Evolutionary conservation across 2,329 filamentous ascomycete genomes (phyloP).

Genomic region (Nemania diffusa): DNA sequence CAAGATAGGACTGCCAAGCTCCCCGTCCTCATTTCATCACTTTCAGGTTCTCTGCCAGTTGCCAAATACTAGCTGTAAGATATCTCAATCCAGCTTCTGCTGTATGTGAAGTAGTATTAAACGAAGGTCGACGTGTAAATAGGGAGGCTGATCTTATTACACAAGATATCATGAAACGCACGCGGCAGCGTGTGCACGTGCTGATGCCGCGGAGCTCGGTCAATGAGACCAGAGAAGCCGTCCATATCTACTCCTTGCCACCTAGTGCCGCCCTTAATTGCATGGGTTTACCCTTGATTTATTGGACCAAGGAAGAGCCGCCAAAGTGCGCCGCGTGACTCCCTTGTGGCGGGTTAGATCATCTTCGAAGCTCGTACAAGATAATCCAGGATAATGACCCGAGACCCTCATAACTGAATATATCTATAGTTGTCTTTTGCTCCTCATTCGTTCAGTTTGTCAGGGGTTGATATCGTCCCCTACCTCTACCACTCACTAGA

Average conservation of each 20-base stretch:
- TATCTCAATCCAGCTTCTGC: background rate
- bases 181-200: slow-evolving; percentile 10
- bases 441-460: slow-evolving; percentile 10
- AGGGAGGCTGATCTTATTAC: background rate
- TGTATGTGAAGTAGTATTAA: slow-evolving; percentile 13
- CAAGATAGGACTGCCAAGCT: slow-evolving; percentile 17
- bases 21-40: slow-evolving; percentile 14
- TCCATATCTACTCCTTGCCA: slow-evolving; percentile 24
- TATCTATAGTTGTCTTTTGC: slow-evolving; percentile 4
- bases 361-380: slow-evolving; percentile 10
- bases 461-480: background rate
- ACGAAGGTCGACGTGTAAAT: slow-evolving; percentile 20
- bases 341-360: slow-evolving; percentile 17
- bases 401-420: slow-evolving; percentile 1
- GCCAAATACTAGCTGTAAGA: slow-evolving; percentile 8
- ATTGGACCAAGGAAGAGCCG: slow-evolving; percentile 22
- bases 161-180: slow-evolving; percentile 19
- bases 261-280: slow-evolving; percentile 27
- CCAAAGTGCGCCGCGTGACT: slow-evolving; percentile 28
- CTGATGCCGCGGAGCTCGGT: slow-evolving; percentile 14
- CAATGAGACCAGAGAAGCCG: slow-evolving; percentile 6
- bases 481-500: slow-evolving; percentile 20
- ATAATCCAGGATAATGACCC: background rate
- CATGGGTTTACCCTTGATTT: background rate
- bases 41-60: slow-evolving; percentile 1